phyloP scores from a whole-genome alignment of 2,329 filamentous ascomycete species.

The Daldinia sp. region DNA sequence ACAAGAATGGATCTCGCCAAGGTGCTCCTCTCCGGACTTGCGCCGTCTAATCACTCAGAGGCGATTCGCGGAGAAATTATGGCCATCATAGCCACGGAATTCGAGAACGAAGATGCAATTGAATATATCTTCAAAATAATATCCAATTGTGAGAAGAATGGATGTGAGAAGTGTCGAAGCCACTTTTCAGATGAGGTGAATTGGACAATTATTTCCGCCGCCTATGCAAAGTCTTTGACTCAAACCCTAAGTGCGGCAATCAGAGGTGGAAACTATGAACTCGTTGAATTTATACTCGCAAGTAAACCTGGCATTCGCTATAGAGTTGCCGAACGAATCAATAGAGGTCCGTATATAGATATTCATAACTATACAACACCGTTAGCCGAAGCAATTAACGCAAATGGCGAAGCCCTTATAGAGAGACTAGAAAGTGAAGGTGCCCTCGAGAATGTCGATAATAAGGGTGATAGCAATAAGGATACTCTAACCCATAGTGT shows the following conservation, averaged over 20 bases:
- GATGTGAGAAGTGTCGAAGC: constrained; percentile 4
- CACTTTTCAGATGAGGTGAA: not conserved
- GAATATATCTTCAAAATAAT: constrained; percentile 8
- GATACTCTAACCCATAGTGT: accelerated
- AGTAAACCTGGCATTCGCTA: constrained; percentile 10
- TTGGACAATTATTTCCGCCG: not conserved
- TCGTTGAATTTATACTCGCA: constrained; percentile 16
- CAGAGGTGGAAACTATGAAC: constrained; percentile 5
- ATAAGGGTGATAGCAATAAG: not conserved
- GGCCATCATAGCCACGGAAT: not conserved
- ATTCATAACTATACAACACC: constrained; percentile 5
- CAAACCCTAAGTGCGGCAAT: constrained; percentile 26
- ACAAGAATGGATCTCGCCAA: constrained; percentile 13
- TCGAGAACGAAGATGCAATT: constrained; percentile 5
- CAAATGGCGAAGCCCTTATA: constrained; percentile 6
- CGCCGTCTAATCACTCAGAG: not conserved
- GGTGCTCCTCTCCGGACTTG: not conserved
- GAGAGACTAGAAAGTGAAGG: constrained; percentile 7
- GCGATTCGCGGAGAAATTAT: not conserved
- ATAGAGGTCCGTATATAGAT: not conserved
- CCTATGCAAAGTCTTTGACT: not conserved
- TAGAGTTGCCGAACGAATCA: not conserved
- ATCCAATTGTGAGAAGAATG: constrained; percentile 8
- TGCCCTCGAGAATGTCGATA: constrained; percentile 3
- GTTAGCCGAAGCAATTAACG: constrained; percentile 23